phyloP scores from a whole-genome alignment of 2,329 filamentous ascomycete genomes.

The Leptosphaerulina australis region DNA sequence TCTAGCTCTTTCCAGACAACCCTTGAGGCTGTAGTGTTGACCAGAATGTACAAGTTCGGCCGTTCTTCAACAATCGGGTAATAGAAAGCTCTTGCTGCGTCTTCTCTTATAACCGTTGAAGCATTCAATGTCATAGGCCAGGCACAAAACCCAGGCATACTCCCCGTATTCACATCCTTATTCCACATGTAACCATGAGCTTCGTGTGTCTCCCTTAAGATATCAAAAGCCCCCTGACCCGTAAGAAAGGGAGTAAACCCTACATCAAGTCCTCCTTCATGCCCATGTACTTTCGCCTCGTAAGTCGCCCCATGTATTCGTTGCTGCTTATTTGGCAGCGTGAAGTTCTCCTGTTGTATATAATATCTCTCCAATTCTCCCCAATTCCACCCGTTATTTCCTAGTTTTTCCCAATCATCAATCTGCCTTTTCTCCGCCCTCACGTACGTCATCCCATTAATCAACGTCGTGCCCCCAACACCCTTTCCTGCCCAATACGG shows the following conservation, averaged over 20 bases:
- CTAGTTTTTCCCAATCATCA: slow-evolving; percentile 43
- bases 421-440: slow-evolving; percentile 43
- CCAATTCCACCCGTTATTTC: slow-evolving; percentile 46
- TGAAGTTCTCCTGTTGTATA: slow-evolving; percentile 34
- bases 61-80: slow-evolving; percentile 49
- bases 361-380: slow-evolving; percentile 38
- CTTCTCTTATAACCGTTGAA: slow-evolving; percentile 49
- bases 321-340: slow-evolving; percentile 25
- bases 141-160: slow-evolving; percentile 52
- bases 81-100: slow-evolving; percentile 58
- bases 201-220: slow-evolving; percentile 48
- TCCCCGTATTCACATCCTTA: slow-evolving; percentile 52
- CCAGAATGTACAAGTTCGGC: slow-evolving; percentile 52
- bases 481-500: slow-evolving; percentile 51
- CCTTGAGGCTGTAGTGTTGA: slow-evolving; percentile 51
- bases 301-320: slow-evolving; percentile 33
- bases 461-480: slow-evolving; percentile 51
- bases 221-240: slow-evolving; percentile 31
- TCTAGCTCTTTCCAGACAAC: slow-evolving; percentile 45
- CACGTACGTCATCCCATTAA: slow-evolving; percentile 52
- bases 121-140: slow-evolving; percentile 53
- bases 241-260: slow-evolving; percentile 38
- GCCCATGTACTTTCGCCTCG: slow-evolving; percentile 29
- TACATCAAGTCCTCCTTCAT: slow-evolving; percentile 32
- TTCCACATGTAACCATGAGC: slow-evolving; percentile 49